Evolutionary conservation across 495 filamentous ascomycete species (phyloP).

Genomic region (Articulospora tetracladia): DNA sequence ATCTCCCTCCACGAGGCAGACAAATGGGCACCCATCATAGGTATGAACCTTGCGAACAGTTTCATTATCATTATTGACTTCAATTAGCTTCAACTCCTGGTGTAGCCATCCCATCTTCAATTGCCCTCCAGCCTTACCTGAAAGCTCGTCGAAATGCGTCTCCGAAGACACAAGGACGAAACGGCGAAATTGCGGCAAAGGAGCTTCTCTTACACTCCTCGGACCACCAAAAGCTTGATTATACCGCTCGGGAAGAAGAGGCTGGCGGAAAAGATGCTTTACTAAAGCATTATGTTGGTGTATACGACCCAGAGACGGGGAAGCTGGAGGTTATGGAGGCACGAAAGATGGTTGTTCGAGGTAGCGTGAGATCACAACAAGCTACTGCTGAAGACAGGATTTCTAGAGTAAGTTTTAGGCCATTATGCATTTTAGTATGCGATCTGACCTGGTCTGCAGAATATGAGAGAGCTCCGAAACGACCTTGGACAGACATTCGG

Average conservation of each 20-base stretch:
- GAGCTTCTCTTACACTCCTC: conserved; percentile 77
- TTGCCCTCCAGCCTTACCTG: conserved; percentile 61
- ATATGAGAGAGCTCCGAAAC: conserved; percentile 54
- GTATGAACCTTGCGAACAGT: conserved; percentile 35
- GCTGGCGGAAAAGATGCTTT: conserved; percentile 56
- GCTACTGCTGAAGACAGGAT: conserved; percentile 31
- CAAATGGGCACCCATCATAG: conserved; percentile 60
- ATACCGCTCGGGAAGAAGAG: conserved; percentile 70
- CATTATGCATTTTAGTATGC: conserved; percentile 3
- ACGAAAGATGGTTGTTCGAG: conserved; percentile 68
- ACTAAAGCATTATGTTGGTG: conserved; percentile 81
- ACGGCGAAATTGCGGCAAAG: conserved; percentile 37
- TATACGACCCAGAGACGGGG: conserved; percentile 72
- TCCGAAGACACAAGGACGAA: conserved; percentile 33
- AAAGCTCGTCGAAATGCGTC: conserved; percentile 43
- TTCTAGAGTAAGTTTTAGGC: conserved; percentile 8
- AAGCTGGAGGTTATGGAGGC: conserved; percentile 73
- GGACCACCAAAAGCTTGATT: conserved; percentile 74
- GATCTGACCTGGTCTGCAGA: conserved; percentile 33
- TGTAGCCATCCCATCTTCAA: conserved; percentile 49
- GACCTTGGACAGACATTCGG: conserved; percentile 87
- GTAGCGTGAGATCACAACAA: conserved; percentile 52
- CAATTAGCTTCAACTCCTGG: conserved; percentile 64
- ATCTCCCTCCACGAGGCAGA: conserved; percentile 52
- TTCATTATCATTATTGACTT: conserved; percentile 11